Evolutionary conservation across 2,329 filamentous ascomycete species (phyloP), one percentile per base, ranked within the genome.

Genomic region (Incumbomyces lentus): DNA sequence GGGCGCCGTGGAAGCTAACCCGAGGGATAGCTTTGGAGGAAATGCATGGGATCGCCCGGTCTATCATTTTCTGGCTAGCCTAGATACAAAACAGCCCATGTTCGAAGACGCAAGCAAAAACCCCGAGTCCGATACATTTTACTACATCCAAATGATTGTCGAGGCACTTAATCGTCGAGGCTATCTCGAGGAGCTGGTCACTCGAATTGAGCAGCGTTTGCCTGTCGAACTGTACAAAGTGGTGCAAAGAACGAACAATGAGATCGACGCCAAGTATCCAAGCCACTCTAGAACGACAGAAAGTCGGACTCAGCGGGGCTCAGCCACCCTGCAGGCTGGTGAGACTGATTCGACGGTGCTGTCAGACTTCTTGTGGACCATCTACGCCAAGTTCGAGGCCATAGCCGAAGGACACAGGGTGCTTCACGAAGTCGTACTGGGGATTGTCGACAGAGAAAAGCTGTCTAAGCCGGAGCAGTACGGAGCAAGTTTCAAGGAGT

Each of bases 381-480:
- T 98, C 1, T 98, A 93, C 62, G 89, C 89, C 36, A 95, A 95
- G 58, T 96, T 98, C 53, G 92, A 96, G 64, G 86, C 92, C 6
- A 96, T 98, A 55, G 87, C 88, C 3, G 93, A 98, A 67, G 86
- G 89, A 1, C 92, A 98, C 61, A 82, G 93, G 35, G 82, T 95
- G 0, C 81, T 96, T 48, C 88, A 96, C 63, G 92, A 96, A 63
- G 84, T 93, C 39, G 83, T 95, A 59, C 83, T 83, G 52, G 85
- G 86, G 1, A 85, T 98, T 49, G 80, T 90, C 45, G 80, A 82
- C 52, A 80, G 93, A 41, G 89, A 96, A 60, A 84, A 84, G 64
- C 63, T 73, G 41, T 64, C 62, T 42, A 74, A 76, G 46, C 79
- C 63, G 70, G 82, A 69, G 69, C 74, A 78, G 1, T 73, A 96